These are phyloP conservation scores for Byssochlamys sp. DNA, from an alignment of 2,329 filamentous ascomycete species.

Conservation along the genomic window DNA sequence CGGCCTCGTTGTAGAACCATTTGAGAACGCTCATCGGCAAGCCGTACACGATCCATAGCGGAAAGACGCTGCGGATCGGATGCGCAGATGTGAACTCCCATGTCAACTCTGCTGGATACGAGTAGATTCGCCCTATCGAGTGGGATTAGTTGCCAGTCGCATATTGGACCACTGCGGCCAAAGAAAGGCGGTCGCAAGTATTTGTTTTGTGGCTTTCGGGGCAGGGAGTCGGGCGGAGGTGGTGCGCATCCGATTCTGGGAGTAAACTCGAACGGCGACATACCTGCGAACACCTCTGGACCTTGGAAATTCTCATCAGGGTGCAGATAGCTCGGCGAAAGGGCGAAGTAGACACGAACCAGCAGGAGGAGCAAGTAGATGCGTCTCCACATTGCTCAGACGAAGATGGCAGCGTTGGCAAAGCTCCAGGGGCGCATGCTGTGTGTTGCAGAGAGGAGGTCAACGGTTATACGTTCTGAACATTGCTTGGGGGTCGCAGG, in stretches of 20 bases:
- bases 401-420: not conserved
- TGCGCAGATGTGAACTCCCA: constrained; percentile 90
- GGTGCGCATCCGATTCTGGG: not conserved
- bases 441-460: constrained; percentile 4
- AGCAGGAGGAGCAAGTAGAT: constrained; percentile 75
- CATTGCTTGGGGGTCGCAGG: constrained; percentile 2
- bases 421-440: constrained; percentile 4
- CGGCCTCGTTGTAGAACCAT: constrained; percentile 84
- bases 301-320: constrained; percentile 99
- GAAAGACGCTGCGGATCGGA: constrained; percentile 91
- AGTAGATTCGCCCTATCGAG: constrained; percentile 74
- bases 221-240: not conserved
- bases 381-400: constrained; percentile 70
- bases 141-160: not conserved
- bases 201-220: constrained; percentile 1
- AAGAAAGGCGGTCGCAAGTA: constrained; percentile 1
- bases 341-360: constrained; percentile 83
- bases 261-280: constrained; percentile 7
- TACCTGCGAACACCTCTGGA: constrained; percentile 90
- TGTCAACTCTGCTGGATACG: constrained; percentile 76
- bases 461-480: not conserved
- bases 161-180: not conserved
- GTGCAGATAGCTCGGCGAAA: constrained; percentile 92
- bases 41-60: constrained; percentile 90
- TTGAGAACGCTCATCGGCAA: constrained; percentile 84